Base-by-base conservation (phyloP, 768 basidiomycete species). In the Dioszegia hungarica region DNA sequence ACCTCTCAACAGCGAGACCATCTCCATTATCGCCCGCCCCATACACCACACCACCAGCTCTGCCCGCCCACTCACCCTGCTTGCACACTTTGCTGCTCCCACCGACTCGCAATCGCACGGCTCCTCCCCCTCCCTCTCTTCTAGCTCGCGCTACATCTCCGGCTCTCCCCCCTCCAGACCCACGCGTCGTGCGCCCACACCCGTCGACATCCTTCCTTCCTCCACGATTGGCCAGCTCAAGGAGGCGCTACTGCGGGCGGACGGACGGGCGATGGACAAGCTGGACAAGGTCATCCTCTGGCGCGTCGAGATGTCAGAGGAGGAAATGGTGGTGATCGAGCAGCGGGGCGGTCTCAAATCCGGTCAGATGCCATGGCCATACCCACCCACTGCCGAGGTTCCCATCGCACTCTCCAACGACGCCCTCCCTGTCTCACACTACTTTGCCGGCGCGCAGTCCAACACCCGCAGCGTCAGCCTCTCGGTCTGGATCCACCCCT, bases 321-420 rank as follows among this genome's bases (percentile, higher is more conserved):
- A 62, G 22, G 69, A 75, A 60, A 71, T 75, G 61, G 46, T 63
- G 5, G 68, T 72, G 19, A 72, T 71, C 51, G 68, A 73, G 34
- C 56, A 67, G 47, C 39, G 64, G 31, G 74, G 72, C 9, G 65
- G 72, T 5, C 52, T 73, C 27, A 72, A 67, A 49, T 56, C 57
- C 33, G 71, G 72, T 2, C 62, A 61, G 29, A 75, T 75, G 74
- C 74, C 74, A 17, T 75, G 74, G 74, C 74, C 74, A 57, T 75
- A 75, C 48, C 67, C 74, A 29, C 72, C 72, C 3, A 64, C 64
- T 8, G 67, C 69, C 1, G 59, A 65, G 20, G 70, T 63, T 22
- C 67, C 73, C 5, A 51, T 59, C 10, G 31, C 63, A 0, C 49
- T 75, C 25, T 38, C 52, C 5, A 64, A 75, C 33, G 54, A 43